Base-by-base conservation (phyloP, 345 rosid genomes). In the Mercurialis annua region DNA sequence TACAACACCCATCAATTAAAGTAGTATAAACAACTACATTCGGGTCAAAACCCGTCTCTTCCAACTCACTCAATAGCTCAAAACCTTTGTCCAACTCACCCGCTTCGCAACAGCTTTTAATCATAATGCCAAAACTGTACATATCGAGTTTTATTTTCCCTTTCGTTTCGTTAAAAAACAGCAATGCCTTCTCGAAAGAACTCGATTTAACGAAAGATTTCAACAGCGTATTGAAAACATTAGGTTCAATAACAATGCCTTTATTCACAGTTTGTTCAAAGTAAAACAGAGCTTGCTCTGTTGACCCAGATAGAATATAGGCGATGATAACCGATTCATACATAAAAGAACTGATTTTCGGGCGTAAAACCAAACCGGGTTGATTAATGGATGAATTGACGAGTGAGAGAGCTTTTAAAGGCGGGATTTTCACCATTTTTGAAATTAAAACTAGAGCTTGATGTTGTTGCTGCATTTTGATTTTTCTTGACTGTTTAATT, bases 1-100 rank as follows among this genome's bases (percentile, higher is more conserved):
- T 90, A 62, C 92, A 90, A 59, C 83, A 84, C 51, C 96, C 96
- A 76, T 92, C 90, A 70, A 92, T 90, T 87, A 86, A 71, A 68
- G 85, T 88, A 48, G 92, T 85, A 69, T 81, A 90, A 65, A 88
- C 75, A 52, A 83, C 92, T 65, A 87, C 90, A 69, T 85, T 84
- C 0, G 86, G 82, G 65, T 77, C 66, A 44, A 77, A 73, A 68
- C 87, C 86, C 79, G 70, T 56, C 50, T 77, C 87, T 74, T 78
- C 79, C 38, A 86, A 63, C n/a, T 71, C 83, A 63, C 17, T 67
- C 38, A 86, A 64, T 61, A 86, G 54, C 67, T 76, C 79, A 44
- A 90, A 76, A 44, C 83, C 82, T 55, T 64, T 76, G 23, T 78
- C 69, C 67, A 83, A 63, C 68, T 82, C 82, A 24, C 97, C 89